phyloP scores from a whole-genome alignment of 257 asterid species.

The Plectranthus barbatus region DNA sequence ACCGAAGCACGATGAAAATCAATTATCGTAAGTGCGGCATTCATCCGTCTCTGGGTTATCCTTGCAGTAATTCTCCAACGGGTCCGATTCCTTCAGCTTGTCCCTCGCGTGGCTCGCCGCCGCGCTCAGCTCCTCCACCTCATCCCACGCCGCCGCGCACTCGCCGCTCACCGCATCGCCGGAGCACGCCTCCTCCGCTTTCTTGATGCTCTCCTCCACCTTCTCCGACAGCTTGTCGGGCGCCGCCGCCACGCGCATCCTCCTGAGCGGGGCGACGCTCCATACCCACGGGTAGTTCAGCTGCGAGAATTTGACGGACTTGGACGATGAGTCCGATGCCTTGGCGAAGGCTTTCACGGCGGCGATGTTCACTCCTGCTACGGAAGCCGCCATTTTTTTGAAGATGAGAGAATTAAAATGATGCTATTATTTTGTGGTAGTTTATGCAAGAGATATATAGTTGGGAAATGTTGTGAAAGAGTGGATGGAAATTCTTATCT shows the following conservation, averaged over 20 bases:
- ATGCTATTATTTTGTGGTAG: neutral
- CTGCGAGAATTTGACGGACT: slow-evolving; percentile 13
- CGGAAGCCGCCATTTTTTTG: slow-evolving; percentile 39
- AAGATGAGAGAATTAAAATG: no score
- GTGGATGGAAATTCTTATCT: slow-evolving; percentile 51
- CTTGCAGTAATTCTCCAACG: slow-evolving; percentile 76
- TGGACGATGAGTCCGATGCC: slow-evolving; percentile 24
- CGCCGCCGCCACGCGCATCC: slow-evolving; percentile 35
- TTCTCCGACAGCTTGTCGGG: slow-evolving; percentile 62
- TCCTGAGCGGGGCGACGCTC: slow-evolving; percentile 11
- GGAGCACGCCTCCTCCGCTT: slow-evolving; percentile 63
- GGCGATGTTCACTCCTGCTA: slow-evolving; percentile 50
- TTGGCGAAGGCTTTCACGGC: slow-evolving; percentile 33
- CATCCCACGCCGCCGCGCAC: slow-evolving; percentile 99
- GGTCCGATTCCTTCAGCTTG: slow-evolving; percentile 55
- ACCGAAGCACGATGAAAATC: neutral
- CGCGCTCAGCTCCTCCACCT: slow-evolving; percentile 99
- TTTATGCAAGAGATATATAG: slow-evolving; percentile 15
- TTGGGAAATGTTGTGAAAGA: slow-evolving; percentile 8
- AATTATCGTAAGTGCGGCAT: slow-evolving; percentile 87
- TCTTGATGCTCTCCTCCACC: slow-evolving; percentile 84
- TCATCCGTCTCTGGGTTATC: slow-evolving; percentile 90
- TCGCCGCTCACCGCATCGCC: slow-evolving; percentile 67
- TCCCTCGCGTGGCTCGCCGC: slow-evolving; percentile 92
- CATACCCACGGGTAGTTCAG: slow-evolving; percentile 45